phyloP scores from a whole-genome alignment of 2,329 filamentous ascomycete species.

The Trichoderma atroviride region DNA sequence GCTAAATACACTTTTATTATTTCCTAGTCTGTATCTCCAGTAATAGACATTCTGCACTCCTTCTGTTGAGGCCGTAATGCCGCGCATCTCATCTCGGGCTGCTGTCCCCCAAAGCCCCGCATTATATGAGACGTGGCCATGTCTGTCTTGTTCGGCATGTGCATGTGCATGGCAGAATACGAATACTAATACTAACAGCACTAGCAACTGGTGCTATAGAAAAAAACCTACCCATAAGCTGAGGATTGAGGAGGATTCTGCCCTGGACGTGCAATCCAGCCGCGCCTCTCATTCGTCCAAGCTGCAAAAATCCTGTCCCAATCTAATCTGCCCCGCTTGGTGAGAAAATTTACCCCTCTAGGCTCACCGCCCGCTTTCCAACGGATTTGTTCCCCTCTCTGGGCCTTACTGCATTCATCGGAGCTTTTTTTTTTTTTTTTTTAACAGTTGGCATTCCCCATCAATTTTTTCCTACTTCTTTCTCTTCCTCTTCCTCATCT shows the following conservation, averaged over 20 bases:
- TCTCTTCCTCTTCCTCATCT: slow-evolving; percentile 33
- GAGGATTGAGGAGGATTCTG: not conserved
- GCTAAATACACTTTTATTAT: not conserved
- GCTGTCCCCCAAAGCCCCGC: not conserved
- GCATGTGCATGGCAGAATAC: slow-evolving; percentile 11
- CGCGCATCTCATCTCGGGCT: not conserved
- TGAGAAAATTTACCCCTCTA: slow-evolving; percentile 38
- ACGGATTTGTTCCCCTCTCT: slow-evolving; percentile 18
- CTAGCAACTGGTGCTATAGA: not conserved
- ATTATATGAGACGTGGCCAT: slow-evolving; percentile 19
- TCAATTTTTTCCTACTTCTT: slow-evolving; percentile 15
- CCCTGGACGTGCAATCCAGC: slow-evolving; percentile 3
- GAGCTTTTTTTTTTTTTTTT: slow-evolving; percentile 15
- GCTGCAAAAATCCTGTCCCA: not conserved
- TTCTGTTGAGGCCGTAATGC: not conserved
- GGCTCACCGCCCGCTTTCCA: slow-evolving; percentile 36
- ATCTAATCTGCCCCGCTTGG: slow-evolving; percentile 26
- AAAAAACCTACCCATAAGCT: slow-evolving; percentile 18
- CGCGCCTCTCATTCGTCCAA: slow-evolving; percentile 1
- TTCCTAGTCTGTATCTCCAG: not conserved
- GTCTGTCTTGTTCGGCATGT: not conserved
- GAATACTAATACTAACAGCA: not conserved
- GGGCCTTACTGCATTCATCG: not conserved
- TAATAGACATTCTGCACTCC: not conserved
- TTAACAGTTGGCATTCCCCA: slow-evolving; percentile 13